Conservation (phyloP, 2,329 filamentous ascomycete species). For the Pseudogymnoascus sp. region DNA sequence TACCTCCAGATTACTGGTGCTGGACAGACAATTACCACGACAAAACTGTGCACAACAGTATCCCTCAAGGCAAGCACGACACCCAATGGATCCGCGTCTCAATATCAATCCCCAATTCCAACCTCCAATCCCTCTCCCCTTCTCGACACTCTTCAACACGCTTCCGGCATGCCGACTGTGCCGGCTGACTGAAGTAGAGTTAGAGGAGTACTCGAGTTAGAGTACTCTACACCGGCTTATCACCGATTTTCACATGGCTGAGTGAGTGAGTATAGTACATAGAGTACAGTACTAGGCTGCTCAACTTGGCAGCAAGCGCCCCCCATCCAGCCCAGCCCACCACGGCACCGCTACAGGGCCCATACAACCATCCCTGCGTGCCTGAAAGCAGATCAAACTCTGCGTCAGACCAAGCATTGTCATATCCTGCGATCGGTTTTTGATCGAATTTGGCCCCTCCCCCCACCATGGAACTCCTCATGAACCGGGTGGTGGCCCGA, state of each 20-base stretch:
- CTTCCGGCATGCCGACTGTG: not conserved
- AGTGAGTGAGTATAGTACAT: not conserved
- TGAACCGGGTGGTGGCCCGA: not conserved
- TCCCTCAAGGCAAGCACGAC: not conserved
- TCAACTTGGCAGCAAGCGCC: not conserved
- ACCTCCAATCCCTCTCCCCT: not conserved
- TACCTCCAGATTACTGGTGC: not conserved
- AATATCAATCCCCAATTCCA: not conserved
- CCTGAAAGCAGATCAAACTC: slow-evolving; percentile 8
- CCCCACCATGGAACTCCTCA: not conserved
- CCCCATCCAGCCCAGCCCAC: not conserved
- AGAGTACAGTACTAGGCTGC: not conserved
- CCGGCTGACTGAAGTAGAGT: not conserved
- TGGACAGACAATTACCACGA: not conserved
- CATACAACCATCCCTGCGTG: not conserved
- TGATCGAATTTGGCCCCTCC: slow-evolving; percentile 2
- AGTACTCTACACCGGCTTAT: not conserved
- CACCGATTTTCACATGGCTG: not conserved
- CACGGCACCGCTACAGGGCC: slow-evolving; percentile 2
- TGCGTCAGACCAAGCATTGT: not conserved
- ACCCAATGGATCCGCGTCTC: not conserved
- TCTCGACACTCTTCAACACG: not conserved
- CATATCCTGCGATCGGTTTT: slow-evolving; percentile 2
- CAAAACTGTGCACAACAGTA: not conserved
- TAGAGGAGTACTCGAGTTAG: too few relatives aligned